Percentiles rank a stretch among this genome's conserved stretches.
These are phyloP conservation scores for Citrullus mucosospermus DNA, from an alignment of 306 rosid genomes.

Conservation along the genomic window DNA sequence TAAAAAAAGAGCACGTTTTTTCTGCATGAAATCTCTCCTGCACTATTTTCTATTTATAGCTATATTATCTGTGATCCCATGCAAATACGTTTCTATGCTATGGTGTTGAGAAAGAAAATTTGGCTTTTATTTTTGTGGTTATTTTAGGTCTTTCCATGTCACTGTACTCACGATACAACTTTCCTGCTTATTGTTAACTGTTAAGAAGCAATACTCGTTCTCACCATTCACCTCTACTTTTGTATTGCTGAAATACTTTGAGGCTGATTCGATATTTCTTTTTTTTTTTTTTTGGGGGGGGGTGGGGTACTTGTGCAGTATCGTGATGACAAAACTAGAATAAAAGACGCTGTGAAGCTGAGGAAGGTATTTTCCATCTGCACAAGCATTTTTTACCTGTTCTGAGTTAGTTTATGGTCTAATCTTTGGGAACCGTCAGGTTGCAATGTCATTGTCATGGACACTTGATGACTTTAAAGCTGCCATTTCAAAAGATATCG, in stretches of 20 bases:
- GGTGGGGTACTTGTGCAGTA: slow-evolving; percentile 34
- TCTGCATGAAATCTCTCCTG: background rate
- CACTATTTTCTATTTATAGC: background rate
- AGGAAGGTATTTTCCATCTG: slow-evolving; percentile 50
- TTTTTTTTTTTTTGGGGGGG: background rate
- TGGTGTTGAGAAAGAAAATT: background rate
- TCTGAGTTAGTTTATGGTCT: slow-evolving; percentile 12
- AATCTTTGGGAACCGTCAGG: slow-evolving; percentile 29
- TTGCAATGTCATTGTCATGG: slow-evolving; percentile 45
- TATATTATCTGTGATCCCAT: background rate
- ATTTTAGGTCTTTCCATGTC: background rate
- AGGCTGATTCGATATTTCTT: background rate
- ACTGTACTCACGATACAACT: background rate
- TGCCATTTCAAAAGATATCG: slow-evolving; percentile 38
- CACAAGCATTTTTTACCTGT: slow-evolving; percentile 1
- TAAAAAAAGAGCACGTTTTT: background rate
- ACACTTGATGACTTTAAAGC: slow-evolving; percentile 52
- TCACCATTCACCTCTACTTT: background rate
- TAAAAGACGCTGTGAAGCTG: slow-evolving; percentile 70
- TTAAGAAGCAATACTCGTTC: background rate
- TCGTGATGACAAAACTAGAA: slow-evolving; percentile 55
- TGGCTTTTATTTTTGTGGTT: background rate
- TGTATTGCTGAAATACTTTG: background rate
- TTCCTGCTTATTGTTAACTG: background rate
- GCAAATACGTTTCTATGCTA: background rate